Evolutionary conservation across 2,329 filamentous ascomycete genomes (phyloP), one percentile per base, ranked within the genome.

Genomic region (Lecanoromycetidae sp.): DNA sequence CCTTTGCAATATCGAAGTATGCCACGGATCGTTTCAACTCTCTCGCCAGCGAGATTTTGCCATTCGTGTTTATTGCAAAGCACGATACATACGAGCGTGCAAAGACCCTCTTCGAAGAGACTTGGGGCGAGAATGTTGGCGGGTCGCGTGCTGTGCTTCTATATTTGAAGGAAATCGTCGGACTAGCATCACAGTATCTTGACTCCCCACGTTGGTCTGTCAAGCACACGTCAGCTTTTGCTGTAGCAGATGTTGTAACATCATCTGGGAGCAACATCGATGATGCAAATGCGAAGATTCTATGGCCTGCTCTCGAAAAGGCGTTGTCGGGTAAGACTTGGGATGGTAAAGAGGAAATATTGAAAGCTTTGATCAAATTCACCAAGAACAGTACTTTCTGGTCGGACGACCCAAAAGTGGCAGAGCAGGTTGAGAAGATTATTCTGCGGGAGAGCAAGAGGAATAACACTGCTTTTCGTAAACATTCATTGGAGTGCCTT

Each of bases 61-160:
- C 91, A 0, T 90, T 96, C 56, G 76, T 88, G 2, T 98, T 93
- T 60, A 72, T 96, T 23, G 87, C 79, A 2, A 85, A 87, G 57
- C 84, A 94, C 57, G 91, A 98, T 59, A 78, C 76, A 0, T 81
- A 94, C 57, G 80, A 84, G 43, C 82, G 87, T 55, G 84, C 90
- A 3, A 75, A 76, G 47, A 82, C 86, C 54, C 76, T 80, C n/a
- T 94, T 93, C 59, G 72, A 78, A 30, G 83, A 87, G 48, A 86
- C 87, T 0, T 98, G 91, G 91, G 76, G 77, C 40, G 85, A 94
- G 56, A 88, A 94, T 58, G 88, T 93, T 0, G 90, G 88, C 41
- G 88, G 87, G 36, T 79, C 76, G 26, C 79, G 88, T 25, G 82
- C 85, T 0, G 85, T 94, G 4, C 75, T 83, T 38, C 75, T 94